A percentile compares a stretch with the other conserved stretches of the same genome.
Evolutionary conservation across 208 protist genomes (phyloP).

Genomic region (Crithidia expoeki): DNA sequence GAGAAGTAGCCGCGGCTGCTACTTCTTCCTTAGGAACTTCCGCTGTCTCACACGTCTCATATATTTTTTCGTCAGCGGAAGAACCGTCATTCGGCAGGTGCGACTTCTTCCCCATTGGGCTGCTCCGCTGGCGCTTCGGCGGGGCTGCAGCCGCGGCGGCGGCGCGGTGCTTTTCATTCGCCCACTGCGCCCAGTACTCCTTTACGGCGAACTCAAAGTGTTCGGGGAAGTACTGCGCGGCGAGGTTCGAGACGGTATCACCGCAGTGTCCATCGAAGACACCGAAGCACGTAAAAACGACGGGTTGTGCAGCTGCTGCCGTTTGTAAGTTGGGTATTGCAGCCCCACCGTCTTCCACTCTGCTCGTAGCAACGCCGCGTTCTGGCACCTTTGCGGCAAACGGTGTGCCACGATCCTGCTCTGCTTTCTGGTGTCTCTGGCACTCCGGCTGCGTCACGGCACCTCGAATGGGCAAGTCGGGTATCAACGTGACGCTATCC

Average conservation of each 20-base stretch:
- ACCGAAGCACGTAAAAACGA: slow-evolving; percentile 46
- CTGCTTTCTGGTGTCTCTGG: not conserved
- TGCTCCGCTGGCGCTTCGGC: not conserved
- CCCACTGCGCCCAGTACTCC: slow-evolving; percentile 21
- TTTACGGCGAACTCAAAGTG: slow-evolving; percentile 55
- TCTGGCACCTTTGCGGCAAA: no score
- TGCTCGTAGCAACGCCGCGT: no score
- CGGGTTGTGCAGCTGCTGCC: not conserved
- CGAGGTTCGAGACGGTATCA: slow-evolving; percentile 45
- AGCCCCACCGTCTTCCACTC: no score
- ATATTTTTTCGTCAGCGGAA: no score
- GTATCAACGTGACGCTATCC: slow-evolving; percentile 36
- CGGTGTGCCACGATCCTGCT: not conserved
- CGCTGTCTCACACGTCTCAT: no score
- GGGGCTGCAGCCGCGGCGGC: not conserved
- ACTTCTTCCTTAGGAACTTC: not conserved
- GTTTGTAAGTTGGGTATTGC: no score
- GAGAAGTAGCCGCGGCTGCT: not conserved
- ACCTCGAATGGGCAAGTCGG: slow-evolving; percentile 21
- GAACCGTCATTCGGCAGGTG: no score
- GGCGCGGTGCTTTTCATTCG: not conserved
- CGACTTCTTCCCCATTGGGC: no score
- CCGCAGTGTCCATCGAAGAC: slow-evolving; percentile 87
- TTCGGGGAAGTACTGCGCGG: slow-evolving; percentile 59
- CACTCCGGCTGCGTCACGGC: not conserved